A percentile compares a stretch with the other conserved stretches of the same genome.
phyloP scores from a whole-genome alignment of 2,329 filamentous ascomycete genomes.

The Colletotrichum gigasporum region DNA sequence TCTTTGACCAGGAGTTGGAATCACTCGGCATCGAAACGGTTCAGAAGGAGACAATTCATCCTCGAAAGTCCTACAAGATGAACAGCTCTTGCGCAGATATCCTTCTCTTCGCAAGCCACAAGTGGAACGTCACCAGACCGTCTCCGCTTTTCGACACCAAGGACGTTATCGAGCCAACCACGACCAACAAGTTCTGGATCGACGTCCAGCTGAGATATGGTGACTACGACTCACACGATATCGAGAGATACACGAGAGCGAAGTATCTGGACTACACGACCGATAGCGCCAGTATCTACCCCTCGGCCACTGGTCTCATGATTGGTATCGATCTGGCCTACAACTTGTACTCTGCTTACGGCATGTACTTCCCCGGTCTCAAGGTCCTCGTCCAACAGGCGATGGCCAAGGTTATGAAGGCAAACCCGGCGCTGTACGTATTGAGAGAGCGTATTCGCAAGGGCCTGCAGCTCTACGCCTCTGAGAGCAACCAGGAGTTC shows the following conservation, averaged over 20 bases:
- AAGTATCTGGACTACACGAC: constrained; percentile 99
- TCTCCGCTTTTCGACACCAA: constrained; percentile 96
- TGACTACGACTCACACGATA: constrained; percentile 99
- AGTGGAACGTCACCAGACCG: constrained; percentile 97
- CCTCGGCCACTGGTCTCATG: constrained; percentile 96
- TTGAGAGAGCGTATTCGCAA: constrained; percentile 97
- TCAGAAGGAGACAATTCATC: constrained; percentile 99
- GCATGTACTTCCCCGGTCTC: constrained; percentile 97
- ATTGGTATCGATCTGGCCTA: constrained; percentile 97
- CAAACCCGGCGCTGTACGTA: constrained; percentile 95
- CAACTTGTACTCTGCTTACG: constrained; percentile 97
- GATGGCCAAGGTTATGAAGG: constrained; percentile 99
- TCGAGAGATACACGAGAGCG: constrained; percentile 95
- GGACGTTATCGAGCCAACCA: constrained; percentile 91
- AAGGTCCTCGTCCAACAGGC: constrained; percentile 97
- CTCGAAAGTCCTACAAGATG: constrained; percentile 99
- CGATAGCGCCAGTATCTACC: constrained; percentile 98
- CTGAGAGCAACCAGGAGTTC: constrained; percentile 99
- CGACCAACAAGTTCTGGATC: constrained; percentile 99
- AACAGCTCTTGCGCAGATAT: constrained; percentile 99
- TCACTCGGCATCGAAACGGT: constrained; percentile 96
- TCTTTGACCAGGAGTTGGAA: constrained; percentile 97
- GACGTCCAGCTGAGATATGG: constrained; percentile 97
- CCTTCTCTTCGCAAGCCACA: constrained; percentile 94
- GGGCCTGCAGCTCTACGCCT: constrained; percentile 96